Evolutionary conservation across 2,329 filamentous ascomycete genomes (phyloP).

Genomic region (Aspergillus aculeatinus): DNA sequence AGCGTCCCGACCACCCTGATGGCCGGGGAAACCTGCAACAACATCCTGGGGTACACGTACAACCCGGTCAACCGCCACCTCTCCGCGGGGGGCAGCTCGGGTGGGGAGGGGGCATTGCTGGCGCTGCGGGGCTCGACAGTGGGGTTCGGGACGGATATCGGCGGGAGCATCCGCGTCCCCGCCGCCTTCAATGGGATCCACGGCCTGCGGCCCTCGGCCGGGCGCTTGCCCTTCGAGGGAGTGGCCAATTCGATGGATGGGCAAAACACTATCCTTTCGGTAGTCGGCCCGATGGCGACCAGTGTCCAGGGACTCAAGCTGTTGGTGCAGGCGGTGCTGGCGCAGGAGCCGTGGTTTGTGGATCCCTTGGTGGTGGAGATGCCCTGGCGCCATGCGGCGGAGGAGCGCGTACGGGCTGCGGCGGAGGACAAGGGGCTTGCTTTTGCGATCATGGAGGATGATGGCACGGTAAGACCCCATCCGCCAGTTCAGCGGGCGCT

Average conservation of each 20-base stretch:
- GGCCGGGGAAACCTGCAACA: constrained; percentile 61
- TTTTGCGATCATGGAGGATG: constrained; percentile 56
- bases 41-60: constrained; percentile 58
- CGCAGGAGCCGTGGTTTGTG: constrained; percentile 61
- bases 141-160: constrained; percentile 60
- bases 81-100: constrained; percentile 58
- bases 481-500: constrained; percentile 60
- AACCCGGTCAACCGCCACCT: constrained; percentile 59
- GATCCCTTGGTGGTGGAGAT: constrained; percentile 66
- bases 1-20: constrained; percentile 57
- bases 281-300: constrained; percentile 63
- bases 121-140: constrained; percentile 53
- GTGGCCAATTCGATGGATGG: constrained; percentile 65
- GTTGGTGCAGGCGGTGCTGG: constrained; percentile 57
- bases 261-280: constrained; percentile 62
- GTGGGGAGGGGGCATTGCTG: constrained; percentile 59
- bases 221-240: constrained; percentile 56
- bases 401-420: constrained; percentile 18
- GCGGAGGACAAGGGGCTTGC: constrained; percentile 46
- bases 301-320: constrained; percentile 56
- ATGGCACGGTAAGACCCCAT: constrained; percentile 53
- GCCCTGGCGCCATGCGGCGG: constrained; percentile 59
- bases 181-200: constrained; percentile 61
- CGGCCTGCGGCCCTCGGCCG: constrained; percentile 55
- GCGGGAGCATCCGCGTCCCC: constrained; percentile 59